These are phyloP conservation scores for Puccinia horiana DNA, from an alignment of 1,284 basidiomycete genomes.

Conservation along the genomic window DNA sequence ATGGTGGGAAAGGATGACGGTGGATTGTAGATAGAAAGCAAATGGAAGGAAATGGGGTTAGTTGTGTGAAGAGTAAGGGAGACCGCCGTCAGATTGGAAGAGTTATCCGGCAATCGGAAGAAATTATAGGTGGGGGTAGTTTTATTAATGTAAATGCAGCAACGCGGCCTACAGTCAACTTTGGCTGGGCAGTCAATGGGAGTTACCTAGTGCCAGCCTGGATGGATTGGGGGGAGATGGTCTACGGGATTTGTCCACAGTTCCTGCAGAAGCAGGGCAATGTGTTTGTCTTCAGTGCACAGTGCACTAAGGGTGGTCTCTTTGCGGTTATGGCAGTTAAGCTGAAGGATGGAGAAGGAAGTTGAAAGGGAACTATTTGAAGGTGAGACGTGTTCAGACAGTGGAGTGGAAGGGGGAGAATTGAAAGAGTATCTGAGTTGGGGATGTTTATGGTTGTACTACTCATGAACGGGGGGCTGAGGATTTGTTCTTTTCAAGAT, in stretches of 20 bases:
- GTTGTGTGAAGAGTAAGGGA: background rate
- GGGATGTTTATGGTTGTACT: background rate
- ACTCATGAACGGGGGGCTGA: background rate
- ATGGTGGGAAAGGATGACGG: too few relatives aligned
- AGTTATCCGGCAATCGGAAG: background rate
- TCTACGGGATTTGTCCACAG: slow-evolving; percentile 3
- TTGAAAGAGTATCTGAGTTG: background rate
- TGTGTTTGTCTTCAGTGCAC: background rate
- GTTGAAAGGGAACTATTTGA: background rate
- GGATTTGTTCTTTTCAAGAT: background rate
- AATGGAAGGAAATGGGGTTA: too few relatives aligned
- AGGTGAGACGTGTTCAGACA: too few relatives aligned
- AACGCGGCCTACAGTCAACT: background rate
- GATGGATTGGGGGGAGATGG: background rate
- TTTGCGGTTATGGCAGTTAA: slow-evolving; percentile 26
- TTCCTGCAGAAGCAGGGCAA: background rate
- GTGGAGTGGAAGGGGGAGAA: too few relatives aligned
- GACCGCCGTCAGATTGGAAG: background rate
- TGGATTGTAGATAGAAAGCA: slow-evolving; percentile 1
- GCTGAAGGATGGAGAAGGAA: background rate
- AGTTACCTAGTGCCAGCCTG: background rate
- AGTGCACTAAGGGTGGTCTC: slow-evolving; percentile 18
- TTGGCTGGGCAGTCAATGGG: too few relatives aligned
- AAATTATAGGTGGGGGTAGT: slow-evolving; percentile 1
- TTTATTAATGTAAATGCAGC: slow-evolving; percentile 25